Conservation (phyloP, 176 grass and related monocot genomes). For the Juncus inflexus region DNA sequence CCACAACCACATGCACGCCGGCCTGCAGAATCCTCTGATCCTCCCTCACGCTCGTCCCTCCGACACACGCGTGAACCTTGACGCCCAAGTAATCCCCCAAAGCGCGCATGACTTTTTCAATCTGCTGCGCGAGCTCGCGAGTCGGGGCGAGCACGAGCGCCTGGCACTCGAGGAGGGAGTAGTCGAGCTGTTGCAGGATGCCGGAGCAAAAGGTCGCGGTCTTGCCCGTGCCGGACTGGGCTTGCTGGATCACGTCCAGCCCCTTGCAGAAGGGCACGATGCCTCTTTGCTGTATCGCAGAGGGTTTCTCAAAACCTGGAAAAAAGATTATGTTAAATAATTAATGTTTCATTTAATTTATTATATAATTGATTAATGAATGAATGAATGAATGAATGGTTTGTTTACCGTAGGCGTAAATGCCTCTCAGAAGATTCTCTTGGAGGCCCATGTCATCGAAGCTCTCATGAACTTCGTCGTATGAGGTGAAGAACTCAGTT, state of each 20-base stretch:
- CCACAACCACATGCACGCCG: conserved; percentile 88
- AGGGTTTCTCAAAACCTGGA: conserved; percentile 92
- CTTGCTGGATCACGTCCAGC: conserved; percentile 93
- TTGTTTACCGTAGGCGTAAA: conserved; percentile 76
- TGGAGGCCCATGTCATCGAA: conserved; percentile 96
- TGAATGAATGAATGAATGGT: neutral
- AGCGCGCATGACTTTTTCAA: conserved; percentile 92
- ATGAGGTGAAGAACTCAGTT: conserved; percentile 78
- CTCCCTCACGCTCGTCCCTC: conserved; percentile 81
- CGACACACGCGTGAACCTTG: conserved; percentile 89
- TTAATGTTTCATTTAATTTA: neutral
- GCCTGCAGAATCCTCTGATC: conserved; percentile 81
- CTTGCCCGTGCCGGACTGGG: conserved; percentile 91
- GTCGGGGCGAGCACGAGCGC: conserved; percentile 86
- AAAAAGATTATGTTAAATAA: neutral
- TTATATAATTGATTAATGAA: neutral
- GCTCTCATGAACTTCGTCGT: conserved; percentile 80
- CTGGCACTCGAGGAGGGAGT: conserved; percentile 79
- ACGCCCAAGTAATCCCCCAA: conserved; percentile 89
- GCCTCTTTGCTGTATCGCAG: conserved; percentile 87
- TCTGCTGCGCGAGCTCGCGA: conserved; percentile 89
- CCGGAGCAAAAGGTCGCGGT: conserved; percentile 96
- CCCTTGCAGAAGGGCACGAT: conserved; percentile 95
- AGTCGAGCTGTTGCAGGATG: conserved; percentile 86
- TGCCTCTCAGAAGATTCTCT: conserved; percentile 88